Conservation (phyloP, 805 yeast species). For the Wickerhamiella parazyma region DNA sequence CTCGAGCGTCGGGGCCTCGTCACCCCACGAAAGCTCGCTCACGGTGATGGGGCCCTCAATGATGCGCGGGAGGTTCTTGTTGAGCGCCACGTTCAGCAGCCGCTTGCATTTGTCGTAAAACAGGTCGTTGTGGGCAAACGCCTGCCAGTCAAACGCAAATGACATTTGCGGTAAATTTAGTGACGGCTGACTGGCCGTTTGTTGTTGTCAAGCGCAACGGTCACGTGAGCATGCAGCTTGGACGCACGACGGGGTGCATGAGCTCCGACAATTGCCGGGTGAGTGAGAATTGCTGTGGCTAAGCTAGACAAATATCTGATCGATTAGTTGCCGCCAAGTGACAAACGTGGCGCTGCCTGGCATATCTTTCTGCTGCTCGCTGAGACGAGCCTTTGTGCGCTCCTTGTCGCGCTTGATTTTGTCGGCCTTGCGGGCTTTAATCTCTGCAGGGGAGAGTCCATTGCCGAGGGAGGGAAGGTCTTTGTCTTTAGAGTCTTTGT, state of each 20-base stretch:
- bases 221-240: not conserved
- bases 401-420: not conserved
- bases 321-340: not conserved
- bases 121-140: conserved; percentile 52
- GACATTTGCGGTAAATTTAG: conserved; percentile 36
- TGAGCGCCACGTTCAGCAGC: conserved; percentile 55
- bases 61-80: conserved; percentile 47
- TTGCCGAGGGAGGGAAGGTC: too few species aligned
- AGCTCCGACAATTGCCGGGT: too few species aligned
- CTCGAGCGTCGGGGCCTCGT: conserved; percentile 60
- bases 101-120: conserved; percentile 43
- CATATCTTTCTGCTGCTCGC: not conserved
- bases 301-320: not conserved
- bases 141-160: conserved; percentile 64
- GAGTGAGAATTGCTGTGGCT: too few species aligned
- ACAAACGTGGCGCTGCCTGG: not conserved
- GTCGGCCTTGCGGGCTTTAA: too few species aligned
- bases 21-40: conserved; percentile 58
- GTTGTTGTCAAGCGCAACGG: not conserved
- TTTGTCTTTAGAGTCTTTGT: too few species aligned
- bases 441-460: not conserved
- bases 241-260: too few species aligned
- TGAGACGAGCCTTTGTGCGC: not conserved
- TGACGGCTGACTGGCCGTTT: not conserved
- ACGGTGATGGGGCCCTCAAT: conserved; percentile 57